Base-by-base conservation (phyloP, 2,329 filamentous ascomycete species). In the Colletotrichum sp. region DNA sequence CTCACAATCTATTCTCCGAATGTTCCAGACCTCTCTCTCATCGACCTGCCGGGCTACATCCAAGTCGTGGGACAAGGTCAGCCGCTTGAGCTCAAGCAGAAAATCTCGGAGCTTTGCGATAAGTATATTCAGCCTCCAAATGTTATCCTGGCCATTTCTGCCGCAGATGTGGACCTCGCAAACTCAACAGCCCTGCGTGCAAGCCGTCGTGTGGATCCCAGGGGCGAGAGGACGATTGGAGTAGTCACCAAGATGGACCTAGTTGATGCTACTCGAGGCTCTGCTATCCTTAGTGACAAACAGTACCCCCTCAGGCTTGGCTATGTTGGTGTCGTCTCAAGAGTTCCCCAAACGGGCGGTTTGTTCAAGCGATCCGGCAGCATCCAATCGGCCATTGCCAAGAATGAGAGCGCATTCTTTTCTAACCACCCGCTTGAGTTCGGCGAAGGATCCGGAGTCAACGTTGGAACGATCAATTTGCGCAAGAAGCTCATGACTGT, bases 241-340 rank as follows among this genome's bases (percentile, higher is more conserved):
- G 97, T 99, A n/a, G 93, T 99, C 57, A 99, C 97, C 5, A 99
- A 99, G 87, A 98, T 99, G 96, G 97, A 99, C 81, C 89, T 99
- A 26, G 96, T 99, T 9, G 96, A 99, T 79, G 90, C 97, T 5
- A 88, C 89, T 9, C 92, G 96, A 74, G 97, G 96, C 34, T 90
- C 92, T 16, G 90, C 92, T 44, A 95, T 99, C 36, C 88, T 99
- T 24, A 93, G 90, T 30, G 96, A 99, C 83, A 94, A 93, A 82
- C 98, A 99, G 83, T 99, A 99, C 82, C 96, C 97, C 55, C 89
- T 99, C 34, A 92, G 97, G n/a, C 88, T 99, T 5, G 97, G 97
- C 5, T 99, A 99, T 81, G 96, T 99, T 5, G 97, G 97, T 66
- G 97, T 99, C 6, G 95, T 99, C 7, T 96, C 95, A 80, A 94